Evolutionary conservation across 75 land plant species (phyloP).

Genomic region (Cupressus sempervirens): DNA sequence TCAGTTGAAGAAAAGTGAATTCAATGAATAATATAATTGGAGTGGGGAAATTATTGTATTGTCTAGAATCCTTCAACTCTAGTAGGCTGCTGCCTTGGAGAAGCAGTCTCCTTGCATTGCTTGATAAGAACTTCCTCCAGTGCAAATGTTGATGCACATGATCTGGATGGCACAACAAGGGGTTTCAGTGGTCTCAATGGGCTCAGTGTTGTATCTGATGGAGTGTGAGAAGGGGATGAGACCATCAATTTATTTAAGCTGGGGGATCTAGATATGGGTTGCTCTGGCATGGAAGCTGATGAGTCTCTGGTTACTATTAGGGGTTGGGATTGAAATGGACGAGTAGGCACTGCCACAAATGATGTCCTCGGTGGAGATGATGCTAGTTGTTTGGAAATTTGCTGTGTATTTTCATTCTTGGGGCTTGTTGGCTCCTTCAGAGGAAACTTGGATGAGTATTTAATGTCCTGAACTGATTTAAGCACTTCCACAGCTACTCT

Average conservation of each 20-base stretch:
- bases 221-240: not conserved
- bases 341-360: not conserved
- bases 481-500: conserved; percentile 59
- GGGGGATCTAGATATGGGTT: conserved; percentile 10
- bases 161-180: conserved; percentile 11
- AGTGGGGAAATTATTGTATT: not conserved
- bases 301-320: conserved; percentile 14
- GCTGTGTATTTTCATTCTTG: conserved; percentile 9
- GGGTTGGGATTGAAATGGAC: conserved; percentile 7
- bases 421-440: conserved; percentile 51
- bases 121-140: conserved; percentile 8
- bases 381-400: conserved; percentile 2
- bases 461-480: conserved; percentile 58
- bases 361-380: not conserved
- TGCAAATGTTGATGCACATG: conserved; percentile 11
- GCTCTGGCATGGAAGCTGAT: not conserved
- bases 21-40: conserved; percentile 3
- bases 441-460: conserved; percentile 43
- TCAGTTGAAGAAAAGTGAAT: not conserved
- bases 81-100: conserved; percentile 8
- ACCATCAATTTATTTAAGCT: conserved; percentile 11
- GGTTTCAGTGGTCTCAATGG: conserved; percentile 11
- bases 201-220: conserved; percentile 1
- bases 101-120: conserved; percentile 12
- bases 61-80: conserved; percentile 14